Conservation (phyloP, 805 yeast genomes). For the Hanseniaspora jakobsenii region DNA sequence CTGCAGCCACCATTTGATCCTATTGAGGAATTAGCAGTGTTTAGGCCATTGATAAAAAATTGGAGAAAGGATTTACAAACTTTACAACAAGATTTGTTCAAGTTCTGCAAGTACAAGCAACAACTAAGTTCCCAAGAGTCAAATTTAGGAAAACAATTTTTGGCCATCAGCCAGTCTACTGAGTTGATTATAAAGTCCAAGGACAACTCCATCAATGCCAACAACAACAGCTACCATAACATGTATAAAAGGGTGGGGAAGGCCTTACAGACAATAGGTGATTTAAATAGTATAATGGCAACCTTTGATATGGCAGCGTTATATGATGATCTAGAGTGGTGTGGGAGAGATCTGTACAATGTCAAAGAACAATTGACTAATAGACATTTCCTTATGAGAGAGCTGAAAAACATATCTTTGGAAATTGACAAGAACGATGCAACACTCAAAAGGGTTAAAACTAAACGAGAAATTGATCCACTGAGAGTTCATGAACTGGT, state of each 20-base stretch:
- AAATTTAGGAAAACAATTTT: conserved; percentile 33
- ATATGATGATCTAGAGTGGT: conserved; percentile 58
- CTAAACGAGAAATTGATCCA: conserved; percentile 67
- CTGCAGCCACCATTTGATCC: conserved; percentile 86
- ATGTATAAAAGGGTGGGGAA: conserved; percentile 73
- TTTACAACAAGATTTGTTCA: conserved; percentile 46
- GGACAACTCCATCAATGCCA: not conserved
- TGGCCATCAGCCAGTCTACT: conserved; percentile 22
- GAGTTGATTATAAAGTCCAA: conserved; percentile 1
- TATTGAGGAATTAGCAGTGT: conserved; percentile 62
- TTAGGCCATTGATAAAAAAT: conserved; percentile 75
- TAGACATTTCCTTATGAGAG: conserved; percentile 86
- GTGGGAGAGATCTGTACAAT: conserved; percentile 65
- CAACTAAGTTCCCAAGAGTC: conserved; percentile 46
- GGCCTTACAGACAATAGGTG: conserved; percentile 58
- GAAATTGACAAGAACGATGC: conserved; percentile 58
- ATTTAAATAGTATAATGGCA: conserved; percentile 58
- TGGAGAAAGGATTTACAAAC: conserved; percentile 48
- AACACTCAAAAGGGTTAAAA: conserved; percentile 57
- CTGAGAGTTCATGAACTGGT: conserved; percentile 84
- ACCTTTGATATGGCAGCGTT: conserved; percentile 60
- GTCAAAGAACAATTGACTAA: conserved; percentile 89
- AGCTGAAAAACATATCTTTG: conserved; percentile 65
- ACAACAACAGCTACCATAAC: conserved; percentile 21
- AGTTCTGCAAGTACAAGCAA: conserved; percentile 35